Percentiles rank a stretch among this genome's conserved stretches.
Evolutionary conservation across 2,329 filamentous ascomycete genomes (phyloP).

Genomic region (Golovinomyces cichoracearum): DNA sequence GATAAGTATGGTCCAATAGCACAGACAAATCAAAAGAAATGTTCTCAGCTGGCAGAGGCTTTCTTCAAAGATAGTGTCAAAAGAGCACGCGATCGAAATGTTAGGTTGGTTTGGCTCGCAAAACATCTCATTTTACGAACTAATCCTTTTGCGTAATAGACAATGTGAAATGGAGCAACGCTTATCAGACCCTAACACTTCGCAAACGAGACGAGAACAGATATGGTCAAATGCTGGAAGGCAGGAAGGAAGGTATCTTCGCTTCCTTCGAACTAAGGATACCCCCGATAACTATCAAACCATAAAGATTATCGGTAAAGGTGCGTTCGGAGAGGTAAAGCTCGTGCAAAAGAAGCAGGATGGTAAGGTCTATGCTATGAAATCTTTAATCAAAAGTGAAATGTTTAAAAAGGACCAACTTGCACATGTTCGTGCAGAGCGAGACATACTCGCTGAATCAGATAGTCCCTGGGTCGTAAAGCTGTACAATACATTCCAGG

Average conservation of each 20-base stretch:
- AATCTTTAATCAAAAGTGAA: constrained; percentile 93
- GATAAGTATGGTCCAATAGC: constrained; percentile 43
- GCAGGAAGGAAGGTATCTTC: constrained; percentile 76
- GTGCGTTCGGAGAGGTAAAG: constrained; percentile 94
- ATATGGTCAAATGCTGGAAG: constrained; percentile 64
- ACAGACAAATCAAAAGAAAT: constrained; percentile 46
- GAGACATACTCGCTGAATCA: constrained; percentile 94
- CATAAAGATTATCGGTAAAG: constrained; percentile 95
- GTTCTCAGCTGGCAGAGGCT: constrained; percentile 46
- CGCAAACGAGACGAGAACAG: constrained; percentile 51
- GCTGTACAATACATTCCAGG: constrained; percentile 94
- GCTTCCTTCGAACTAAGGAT: constrained; percentile 81
- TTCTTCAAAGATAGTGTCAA: constrained; percentile 99
- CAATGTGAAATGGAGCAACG: constrained; percentile 80
- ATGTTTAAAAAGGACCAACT: constrained; percentile 99
- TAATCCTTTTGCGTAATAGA: constrained; percentile 22
- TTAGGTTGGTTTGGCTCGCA: constrained; percentile 36
- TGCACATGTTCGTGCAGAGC: constrained; percentile 86
- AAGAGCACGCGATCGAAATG: constrained; percentile 78
- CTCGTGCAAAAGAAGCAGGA: constrained; percentile 90
- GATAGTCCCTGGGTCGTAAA: constrained; percentile 99
- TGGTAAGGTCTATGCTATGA: constrained; percentile 92
- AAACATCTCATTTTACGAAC: background rate
- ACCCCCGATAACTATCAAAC: constrained; percentile 85
- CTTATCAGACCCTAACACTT: constrained; percentile 49